Evolutionary conservation across 1,284 basidiomycete genomes (phyloP), one percentile per base, ranked within the genome.

Genomic region (Veloboletus limbatus): DNA sequence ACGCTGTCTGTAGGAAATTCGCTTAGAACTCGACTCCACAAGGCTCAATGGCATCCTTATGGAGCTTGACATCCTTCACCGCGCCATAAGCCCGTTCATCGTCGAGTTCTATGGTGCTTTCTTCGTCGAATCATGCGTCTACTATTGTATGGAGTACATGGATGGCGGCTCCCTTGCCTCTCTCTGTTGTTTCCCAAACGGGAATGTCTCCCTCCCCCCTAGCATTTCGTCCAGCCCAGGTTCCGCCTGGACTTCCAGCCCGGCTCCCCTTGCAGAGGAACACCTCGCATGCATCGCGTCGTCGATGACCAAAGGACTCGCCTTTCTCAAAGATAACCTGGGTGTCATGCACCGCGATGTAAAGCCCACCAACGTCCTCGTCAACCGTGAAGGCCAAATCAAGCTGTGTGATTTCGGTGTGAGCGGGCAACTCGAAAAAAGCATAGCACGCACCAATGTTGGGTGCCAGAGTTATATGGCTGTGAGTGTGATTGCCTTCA

Each of bases 121-220:
- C 74, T 98, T 97, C 67, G 94, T 97, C 68, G 96, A 99, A 67
- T 92, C 88, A 20, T 99, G 91, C 68, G 96, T 99, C 28, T 98
- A 98, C 70, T 98, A 97, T 69, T 98, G 96, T 71, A 98, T 99
- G 94, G 96, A 99, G 73, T 93, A 88, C 70, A 98, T 99, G 96
- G 94, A 99, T 62, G 93, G 92, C 3, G 93, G 95, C 14, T 90
- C 85, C 47, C 76, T 99, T 39, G 96, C 98, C 67, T 93, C 91
- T 53, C 77, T 98, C 1, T 82, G 65, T 16, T 67, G 63, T 27
- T 68, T 64, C 52, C 62, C 60, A 26, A 59, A 67, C 37, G 69
- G 67, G 20, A 67, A 66, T 20, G 62, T 67, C 36, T 64, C 60
- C 38, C 64, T 64, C n/a, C 62, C 65, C 6, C 65, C 65, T 8